Conservation (phyloP, 2,329 filamentous ascomycete species). For the Cordyceps cateniannulata region DNA sequence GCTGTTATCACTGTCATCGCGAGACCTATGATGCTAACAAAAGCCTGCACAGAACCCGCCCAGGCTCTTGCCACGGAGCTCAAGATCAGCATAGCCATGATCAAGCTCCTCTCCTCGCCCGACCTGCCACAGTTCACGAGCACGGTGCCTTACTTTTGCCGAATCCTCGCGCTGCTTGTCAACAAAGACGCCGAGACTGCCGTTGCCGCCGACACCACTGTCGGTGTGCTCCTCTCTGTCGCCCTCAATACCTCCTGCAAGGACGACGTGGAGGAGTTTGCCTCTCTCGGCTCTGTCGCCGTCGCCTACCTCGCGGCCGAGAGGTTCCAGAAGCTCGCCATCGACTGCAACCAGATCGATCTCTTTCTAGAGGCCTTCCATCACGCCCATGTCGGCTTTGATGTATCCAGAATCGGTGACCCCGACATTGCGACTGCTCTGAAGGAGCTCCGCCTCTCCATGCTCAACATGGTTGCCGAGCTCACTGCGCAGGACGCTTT, state of each 20-base stretch:
- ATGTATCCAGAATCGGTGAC: slow-evolving; percentile 33
- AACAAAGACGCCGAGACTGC: slow-evolving; percentile 43
- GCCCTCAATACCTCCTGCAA: slow-evolving; percentile 34
- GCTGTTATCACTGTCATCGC: no score
- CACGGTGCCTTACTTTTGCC: slow-evolving; percentile 48
- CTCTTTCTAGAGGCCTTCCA: slow-evolving; percentile 43
- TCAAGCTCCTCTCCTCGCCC: slow-evolving; percentile 42
- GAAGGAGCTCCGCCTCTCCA: slow-evolving; percentile 40
- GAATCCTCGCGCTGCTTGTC: slow-evolving; percentile 48
- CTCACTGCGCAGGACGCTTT: slow-evolving; percentile 46
- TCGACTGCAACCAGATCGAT: slow-evolving; percentile 32
- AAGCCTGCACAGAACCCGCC: slow-evolving; percentile 41
- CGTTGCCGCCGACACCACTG: slow-evolving; percentile 39
- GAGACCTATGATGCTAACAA: neutral
- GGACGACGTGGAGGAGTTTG: slow-evolving; percentile 49
- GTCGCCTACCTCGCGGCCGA: slow-evolving; percentile 50
- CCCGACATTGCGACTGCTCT: slow-evolving; percentile 39
- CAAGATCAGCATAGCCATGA: slow-evolving; percentile 41
- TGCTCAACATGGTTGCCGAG: slow-evolving; percentile 46
- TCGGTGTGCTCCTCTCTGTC: slow-evolving; percentile 42
- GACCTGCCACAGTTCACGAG: slow-evolving; percentile 33
- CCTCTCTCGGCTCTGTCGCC: slow-evolving; percentile 44
- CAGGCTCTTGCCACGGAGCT: slow-evolving; percentile 49
- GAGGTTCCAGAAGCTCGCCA: slow-evolving; percentile 42
- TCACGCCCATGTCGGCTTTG: slow-evolving; percentile 39